Percentiles rank a stretch among this genome's conserved stretches.
phyloP scores from a whole-genome alignment of 192 early-diverging fungal genomes.

The Jimgerdemannia lactiflua region DNA sequence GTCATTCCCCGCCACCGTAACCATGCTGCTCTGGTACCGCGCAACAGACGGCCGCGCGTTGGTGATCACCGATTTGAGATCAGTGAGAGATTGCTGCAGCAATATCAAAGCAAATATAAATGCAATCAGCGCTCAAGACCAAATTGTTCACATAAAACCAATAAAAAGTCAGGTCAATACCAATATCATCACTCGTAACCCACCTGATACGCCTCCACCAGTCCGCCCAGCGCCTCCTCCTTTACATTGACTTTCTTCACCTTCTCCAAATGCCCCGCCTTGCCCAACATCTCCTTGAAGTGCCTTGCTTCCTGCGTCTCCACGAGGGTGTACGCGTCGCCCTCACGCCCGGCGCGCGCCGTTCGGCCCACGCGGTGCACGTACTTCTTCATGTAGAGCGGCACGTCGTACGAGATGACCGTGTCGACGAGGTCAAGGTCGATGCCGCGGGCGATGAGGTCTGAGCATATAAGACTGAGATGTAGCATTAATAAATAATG shows the following conservation, averaged over 20 bases:
- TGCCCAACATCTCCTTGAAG: conserved; percentile 71
- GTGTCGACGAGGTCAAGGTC: conserved; percentile 76
- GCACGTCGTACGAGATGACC: conserved; percentile 89
- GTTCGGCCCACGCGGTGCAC: conserved; percentile 93
- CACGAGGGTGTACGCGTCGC: conserved; percentile 72
- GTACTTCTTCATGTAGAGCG: conserved; percentile 79
- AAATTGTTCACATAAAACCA: too few species aligned
- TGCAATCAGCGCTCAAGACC: not conserved
- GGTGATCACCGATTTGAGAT: not conserved
- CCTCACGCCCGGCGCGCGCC: conserved; percentile 84
- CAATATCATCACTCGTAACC: not conserved
- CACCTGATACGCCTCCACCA: conserved; percentile 28
- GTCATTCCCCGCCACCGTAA: not conserved
- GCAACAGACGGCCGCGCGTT: not conserved
- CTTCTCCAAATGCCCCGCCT: conserved; percentile 56
- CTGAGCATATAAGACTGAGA: conserved; percentile 71
- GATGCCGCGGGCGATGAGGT: conserved; percentile 87
- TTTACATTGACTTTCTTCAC: conserved; percentile 52
- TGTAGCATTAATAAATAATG: not conserved
- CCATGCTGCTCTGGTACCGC: not conserved
- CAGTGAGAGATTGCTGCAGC: not conserved
- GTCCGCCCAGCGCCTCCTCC: conserved; percentile 31
- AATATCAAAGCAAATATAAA: not conserved
- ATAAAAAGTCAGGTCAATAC: too few species aligned
- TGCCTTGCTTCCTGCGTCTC: conserved; percentile 64